Conservation (phyloP, 2,329 filamentous ascomycete species). For the Diplodia intermedia region DNA sequence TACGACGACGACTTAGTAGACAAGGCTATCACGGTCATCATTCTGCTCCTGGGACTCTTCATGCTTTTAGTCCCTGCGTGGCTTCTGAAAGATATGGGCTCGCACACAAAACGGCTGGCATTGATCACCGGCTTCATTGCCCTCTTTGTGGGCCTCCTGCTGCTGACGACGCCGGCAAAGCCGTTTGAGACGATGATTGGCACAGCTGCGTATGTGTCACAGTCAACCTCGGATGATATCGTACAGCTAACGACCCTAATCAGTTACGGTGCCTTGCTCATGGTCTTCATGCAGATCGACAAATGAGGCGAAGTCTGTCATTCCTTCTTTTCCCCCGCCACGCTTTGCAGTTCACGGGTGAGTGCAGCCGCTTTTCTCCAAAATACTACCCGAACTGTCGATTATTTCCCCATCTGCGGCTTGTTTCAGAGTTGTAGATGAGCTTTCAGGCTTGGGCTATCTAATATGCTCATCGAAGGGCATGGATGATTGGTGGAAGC, state of each 20-base stretch:
- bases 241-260: neutral
- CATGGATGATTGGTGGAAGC: neutral
- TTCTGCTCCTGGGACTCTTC: neutral
- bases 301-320: neutral
- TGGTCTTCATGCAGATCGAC: conserved; percentile 22
- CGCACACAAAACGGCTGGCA: neutral
- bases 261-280: conserved; percentile 10
- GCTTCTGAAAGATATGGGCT: neutral
- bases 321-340: too few species aligned
- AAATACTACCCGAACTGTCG: neutral
- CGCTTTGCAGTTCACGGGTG: neutral
- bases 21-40: neutral
- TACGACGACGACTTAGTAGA: conserved; percentile 5
- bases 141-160: neutral
- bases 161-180: neutral
- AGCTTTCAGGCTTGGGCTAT: neutral
- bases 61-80: conserved; percentile 17
- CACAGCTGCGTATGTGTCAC: conserved; percentile 17
- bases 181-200: conserved; percentile 24
- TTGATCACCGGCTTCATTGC: conserved; percentile 10
- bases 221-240: neutral
- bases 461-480: neutral
- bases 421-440: neutral
- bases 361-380: neutral
- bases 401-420: neutral